Evolutionary conservation across 148 eudicot species (phyloP).

Genomic region (Amaranthus hypochondriacus): DNA sequence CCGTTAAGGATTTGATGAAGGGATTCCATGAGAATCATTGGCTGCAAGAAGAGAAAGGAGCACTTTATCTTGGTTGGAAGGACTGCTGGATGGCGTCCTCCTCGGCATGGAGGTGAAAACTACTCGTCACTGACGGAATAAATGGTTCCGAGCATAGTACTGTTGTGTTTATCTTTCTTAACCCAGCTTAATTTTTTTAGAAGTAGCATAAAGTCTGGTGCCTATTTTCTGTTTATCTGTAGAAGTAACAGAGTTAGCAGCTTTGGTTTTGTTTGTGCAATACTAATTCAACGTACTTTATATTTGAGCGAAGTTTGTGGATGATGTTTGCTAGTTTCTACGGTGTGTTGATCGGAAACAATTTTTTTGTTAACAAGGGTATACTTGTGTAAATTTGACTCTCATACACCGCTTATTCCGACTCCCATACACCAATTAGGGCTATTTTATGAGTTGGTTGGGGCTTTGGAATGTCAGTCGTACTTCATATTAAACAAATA

Average conservation of each 20-base stretch:
- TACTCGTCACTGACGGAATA: background rate
- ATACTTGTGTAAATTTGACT: too few species aligned
- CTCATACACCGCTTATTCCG: too few species aligned
- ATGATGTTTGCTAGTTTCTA: too few species aligned
- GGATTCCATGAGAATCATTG: slow-evolving; percentile 46
- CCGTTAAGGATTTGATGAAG: slow-evolving; percentile 40
- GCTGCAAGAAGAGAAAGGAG: slow-evolving; percentile 49
- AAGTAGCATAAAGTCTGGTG: slow-evolving; percentile 3
- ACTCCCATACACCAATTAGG: too few species aligned
- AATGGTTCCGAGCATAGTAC: slow-evolving; percentile 4
- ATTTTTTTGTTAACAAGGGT: too few species aligned
- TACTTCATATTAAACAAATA: too few species aligned
- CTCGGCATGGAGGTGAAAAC: slow-evolving; percentile 69
- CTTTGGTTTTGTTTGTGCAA: slow-evolving; percentile 19
- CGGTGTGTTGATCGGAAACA: too few species aligned
- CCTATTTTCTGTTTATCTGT: slow-evolving; percentile 4
- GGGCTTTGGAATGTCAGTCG: too few species aligned
- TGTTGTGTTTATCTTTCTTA: background rate
- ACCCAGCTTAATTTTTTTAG: slow-evolving; percentile 10
- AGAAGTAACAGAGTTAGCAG: slow-evolving; percentile 1
- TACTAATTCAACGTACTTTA: background rate
- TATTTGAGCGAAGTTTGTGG: too few species aligned
- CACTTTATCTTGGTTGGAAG: slow-evolving; percentile 81
- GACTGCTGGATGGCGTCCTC: slow-evolving; percentile 48
- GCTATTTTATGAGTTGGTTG: too few species aligned